A percentile compares a stretch with the other conserved stretches of the same genome.
Conservation (phyloP, 352 stramenopile genomes). For the Plasmopara halstedii region DNA sequence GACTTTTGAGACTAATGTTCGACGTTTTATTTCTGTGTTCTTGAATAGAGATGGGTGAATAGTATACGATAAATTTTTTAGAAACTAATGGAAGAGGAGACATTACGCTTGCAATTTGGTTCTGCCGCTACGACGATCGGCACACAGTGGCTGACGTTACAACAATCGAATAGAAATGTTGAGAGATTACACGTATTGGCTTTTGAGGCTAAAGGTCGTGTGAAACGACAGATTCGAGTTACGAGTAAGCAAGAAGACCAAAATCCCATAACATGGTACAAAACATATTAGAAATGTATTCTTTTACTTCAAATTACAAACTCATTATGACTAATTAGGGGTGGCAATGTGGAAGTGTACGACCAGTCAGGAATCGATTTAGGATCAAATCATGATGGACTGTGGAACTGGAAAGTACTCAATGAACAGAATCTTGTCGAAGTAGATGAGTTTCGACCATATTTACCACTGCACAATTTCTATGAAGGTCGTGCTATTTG, state of each 20-base stretch:
- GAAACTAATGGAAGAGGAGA: constrained; percentile 31
- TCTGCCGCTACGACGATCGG: constrained; percentile 56
- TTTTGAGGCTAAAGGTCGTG: constrained; percentile 70
- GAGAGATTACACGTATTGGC: constrained; percentile 44
- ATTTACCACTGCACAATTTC: constrained; percentile 78
- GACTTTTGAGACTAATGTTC: too few relatives aligned
- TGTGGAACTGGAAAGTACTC: constrained; percentile 60
- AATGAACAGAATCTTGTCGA: constrained; percentile 55
- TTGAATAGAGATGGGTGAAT: background rate
- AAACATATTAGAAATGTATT: too few relatives aligned
- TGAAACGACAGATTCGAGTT: constrained; percentile 4
- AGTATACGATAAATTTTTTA: background rate
- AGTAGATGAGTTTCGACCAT: constrained; percentile 61
- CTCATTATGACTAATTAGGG: constrained; percentile 22
- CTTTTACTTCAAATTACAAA: background rate
- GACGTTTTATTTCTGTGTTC: background rate
- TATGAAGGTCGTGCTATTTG: constrained; percentile 50
- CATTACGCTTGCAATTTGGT: constrained; percentile 65
- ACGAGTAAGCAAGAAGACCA: constrained; percentile 23
- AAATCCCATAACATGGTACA: constrained; percentile 35
- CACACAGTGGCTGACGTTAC: constrained; percentile 46
- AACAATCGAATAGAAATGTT: constrained; percentile 31
- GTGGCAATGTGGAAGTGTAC: constrained; percentile 54
- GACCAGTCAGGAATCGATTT: constrained; percentile 31
- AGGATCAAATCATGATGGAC: constrained; percentile 8